phyloP scores from a whole-genome alignment of 2,329 filamentous ascomycete genomes.

The Fusarium torreyae region DNA sequence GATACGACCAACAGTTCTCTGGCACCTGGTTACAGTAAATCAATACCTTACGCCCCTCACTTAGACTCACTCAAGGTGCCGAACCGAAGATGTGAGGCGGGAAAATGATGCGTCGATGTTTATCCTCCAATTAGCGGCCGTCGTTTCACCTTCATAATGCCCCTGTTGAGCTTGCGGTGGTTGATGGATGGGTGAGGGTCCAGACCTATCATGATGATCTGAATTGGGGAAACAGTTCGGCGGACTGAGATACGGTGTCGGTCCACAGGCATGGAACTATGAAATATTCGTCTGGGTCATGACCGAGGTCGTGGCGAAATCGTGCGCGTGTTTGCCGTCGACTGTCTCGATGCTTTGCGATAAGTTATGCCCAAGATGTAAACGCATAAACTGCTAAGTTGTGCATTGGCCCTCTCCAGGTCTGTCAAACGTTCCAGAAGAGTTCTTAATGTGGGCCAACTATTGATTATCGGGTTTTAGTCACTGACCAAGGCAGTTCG shows the following conservation, averaged over 20 bases:
- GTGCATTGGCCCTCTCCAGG: neutral
- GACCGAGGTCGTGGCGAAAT: neutral
- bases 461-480: neutral
- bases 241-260: conserved; percentile 10
- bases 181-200: conserved; percentile 28
- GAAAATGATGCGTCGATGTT: conserved; percentile 30
- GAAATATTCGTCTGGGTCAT: neutral
- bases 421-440: conserved; percentile 29
- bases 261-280: neutral
- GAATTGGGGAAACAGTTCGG: conserved; percentile 36
- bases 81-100: conserved; percentile 26
- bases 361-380: neutral
- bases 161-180: conserved; percentile 28
- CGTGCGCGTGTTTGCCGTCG: neutral
- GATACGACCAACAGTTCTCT: conserved; percentile 12
- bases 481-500: conserved; percentile 12
- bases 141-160: conserved; percentile 9
- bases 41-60: conserved; percentile 1
- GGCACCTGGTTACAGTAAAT: neutral
- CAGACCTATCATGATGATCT: conserved; percentile 16
- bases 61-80: conserved; percentile 23
- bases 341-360: neutral
- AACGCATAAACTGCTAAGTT: neutral
- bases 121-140: conserved; percentile 48
- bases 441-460: conserved; percentile 35